A percentile compares a stretch with the other conserved stretches of the same genome.
Conservation (phyloP, 1,284 basidiomycete species). For the Cutaneotrichosporon daszewskae region DNA sequence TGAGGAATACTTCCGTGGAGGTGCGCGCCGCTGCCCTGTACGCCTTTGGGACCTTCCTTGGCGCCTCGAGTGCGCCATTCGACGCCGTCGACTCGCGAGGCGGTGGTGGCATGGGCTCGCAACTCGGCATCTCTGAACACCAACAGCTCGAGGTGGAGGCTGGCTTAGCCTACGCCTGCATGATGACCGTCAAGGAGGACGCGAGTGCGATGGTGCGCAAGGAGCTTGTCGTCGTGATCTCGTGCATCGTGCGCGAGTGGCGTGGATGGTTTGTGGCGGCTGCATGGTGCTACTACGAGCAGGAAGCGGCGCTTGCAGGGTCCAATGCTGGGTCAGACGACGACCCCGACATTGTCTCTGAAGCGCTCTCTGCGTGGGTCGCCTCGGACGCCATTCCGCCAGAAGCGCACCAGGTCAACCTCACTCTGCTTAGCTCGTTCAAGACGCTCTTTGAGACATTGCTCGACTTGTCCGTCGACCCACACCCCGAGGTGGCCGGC, state of each 20-base stretch:
- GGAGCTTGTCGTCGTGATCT: conserved; percentile 85
- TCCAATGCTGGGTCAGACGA: conserved; percentile 51
- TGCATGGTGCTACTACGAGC: conserved; percentile 90
- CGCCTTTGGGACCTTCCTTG: conserved; percentile 88
- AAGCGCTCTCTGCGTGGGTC: conserved; percentile 71
- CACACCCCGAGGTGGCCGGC: conserved; percentile 85
- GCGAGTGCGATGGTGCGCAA: conserved; percentile 95
- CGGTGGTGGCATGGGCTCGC: conserved; percentile 79
- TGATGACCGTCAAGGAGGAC: conserved; percentile 76
- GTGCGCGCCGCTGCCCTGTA: conserved; percentile 88
- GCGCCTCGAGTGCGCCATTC: conserved; percentile 66
- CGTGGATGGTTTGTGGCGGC: conserved; percentile 91
- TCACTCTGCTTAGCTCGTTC: conserved; percentile 79
- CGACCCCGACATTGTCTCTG: conserved; percentile 53
- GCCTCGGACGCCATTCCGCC: conserved; percentile 51
- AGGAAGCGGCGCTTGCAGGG: conserved; percentile 50
- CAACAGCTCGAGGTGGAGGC: conserved; percentile 58
- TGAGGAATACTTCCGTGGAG: conserved; percentile 85
- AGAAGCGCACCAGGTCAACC: conserved; percentile 70
- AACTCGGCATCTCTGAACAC: conserved; percentile 69
- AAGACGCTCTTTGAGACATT: conserved; percentile 88
- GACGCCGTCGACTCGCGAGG: conserved; percentile 61
- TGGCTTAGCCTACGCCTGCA: conserved; percentile 53
- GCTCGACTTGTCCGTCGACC: conserved; percentile 86
- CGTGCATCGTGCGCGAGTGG: conserved; percentile 92